Percentiles rank a stretch among this genome's conserved stretches.
Evolutionary conservation across 768 basidiomycete species (phyloP).

Genomic region (Hortiboletus campestris): DNA sequence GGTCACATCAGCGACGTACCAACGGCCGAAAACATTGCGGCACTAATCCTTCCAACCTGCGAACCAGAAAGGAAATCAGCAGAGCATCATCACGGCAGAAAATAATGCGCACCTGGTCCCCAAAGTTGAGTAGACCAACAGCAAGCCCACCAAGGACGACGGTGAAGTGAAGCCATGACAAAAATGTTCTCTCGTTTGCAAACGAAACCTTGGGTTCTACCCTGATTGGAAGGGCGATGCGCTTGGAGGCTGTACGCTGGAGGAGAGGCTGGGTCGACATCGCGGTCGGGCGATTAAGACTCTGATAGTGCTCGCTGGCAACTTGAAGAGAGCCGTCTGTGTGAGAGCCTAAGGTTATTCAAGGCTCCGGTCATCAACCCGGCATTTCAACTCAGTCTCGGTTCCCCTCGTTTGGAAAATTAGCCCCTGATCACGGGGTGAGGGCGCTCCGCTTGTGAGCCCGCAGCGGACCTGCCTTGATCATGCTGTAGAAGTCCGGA

Average conservation of each 20-base stretch:
- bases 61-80: background rate
- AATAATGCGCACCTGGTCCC: constrained; percentile 67
- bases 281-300: background rate
- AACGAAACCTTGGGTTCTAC: constrained; percentile 95
- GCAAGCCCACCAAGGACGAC: constrained; percentile 96
- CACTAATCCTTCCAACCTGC: constrained; percentile 92
- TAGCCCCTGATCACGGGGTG: constrained; percentile 17
- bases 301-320: background rate
- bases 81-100: background rate
- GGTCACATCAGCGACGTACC: constrained; percentile 50
- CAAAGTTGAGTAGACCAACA: constrained; percentile 96
- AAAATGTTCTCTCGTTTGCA: constrained; percentile 92
- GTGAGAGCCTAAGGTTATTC: too few relatives aligned
- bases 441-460: too few relatives aligned
- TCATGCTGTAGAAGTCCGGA: constrained; percentile 6
- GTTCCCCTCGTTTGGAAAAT: constrained; percentile 2
- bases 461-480: background rate
- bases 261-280: constrained; percentile 99
- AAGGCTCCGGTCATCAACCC: constrained; percentile 2
- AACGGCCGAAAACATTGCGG: constrained; percentile 93
- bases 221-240: constrained; percentile 94
- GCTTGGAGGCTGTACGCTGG: constrained; percentile 89
- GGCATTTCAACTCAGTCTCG: constrained; percentile 13
- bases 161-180: constrained; percentile 98
- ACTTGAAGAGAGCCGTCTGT: too few relatives aligned